These are phyloP conservation scores for Nicotiana rustica DNA, from an alignment of 305 asterid genomes.

Conservation along the genomic window DNA sequence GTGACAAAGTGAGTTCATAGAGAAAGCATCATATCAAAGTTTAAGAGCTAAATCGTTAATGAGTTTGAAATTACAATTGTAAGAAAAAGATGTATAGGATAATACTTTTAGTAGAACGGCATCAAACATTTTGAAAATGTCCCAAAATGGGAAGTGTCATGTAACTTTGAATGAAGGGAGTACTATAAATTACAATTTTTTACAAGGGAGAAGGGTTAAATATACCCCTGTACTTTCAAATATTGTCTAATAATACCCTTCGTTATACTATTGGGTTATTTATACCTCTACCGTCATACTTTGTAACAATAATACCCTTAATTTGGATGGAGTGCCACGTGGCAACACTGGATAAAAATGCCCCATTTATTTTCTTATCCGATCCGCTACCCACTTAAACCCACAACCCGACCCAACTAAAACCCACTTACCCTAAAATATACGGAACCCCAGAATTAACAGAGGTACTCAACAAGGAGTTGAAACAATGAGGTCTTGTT, in stretches of 20 bases:
- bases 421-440: no score
- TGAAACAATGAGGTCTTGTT: slow-evolving; percentile 39
- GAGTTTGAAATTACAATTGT: slow-evolving; percentile 18
- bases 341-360: no score
- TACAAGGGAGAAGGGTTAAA: no score
- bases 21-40: slow-evolving; percentile 4
- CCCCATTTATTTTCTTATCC: no score
- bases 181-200: neutral
- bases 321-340: no score
- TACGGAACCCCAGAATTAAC: neutral
- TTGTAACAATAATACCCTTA: no score
- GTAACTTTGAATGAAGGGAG: neutral
- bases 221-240: no score
- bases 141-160: neutral
- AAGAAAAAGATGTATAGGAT: neutral
- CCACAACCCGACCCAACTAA: no score
- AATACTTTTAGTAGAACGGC: neutral
- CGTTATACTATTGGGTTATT: no score
- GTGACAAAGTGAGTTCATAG: neutral
- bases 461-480: slow-evolving; percentile 42
- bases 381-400: no score
- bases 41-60: slow-evolving; percentile 2
- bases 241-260: no score
- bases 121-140: neutral
- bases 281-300: no score